phyloP scores from a whole-genome alignment of 2,329 filamentous ascomycete genomes.

The Aureobasidium sp. region DNA sequence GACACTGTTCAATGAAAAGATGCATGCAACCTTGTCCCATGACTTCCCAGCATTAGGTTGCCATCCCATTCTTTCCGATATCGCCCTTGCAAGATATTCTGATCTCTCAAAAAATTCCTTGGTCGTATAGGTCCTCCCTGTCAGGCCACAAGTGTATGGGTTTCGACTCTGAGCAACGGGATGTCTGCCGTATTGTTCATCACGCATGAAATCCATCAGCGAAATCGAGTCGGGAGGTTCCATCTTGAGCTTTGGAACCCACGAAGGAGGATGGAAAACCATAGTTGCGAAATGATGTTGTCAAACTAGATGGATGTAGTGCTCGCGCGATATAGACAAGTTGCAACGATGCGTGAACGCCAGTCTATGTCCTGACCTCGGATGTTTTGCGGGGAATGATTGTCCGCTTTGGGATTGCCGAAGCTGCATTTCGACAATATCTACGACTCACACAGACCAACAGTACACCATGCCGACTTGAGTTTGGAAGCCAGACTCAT shows the following conservation, averaged over 20 bases:
- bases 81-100: slow-evolving; percentile 49
- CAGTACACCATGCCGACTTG: no score
- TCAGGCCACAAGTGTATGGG: slow-evolving; percentile 67
- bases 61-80: slow-evolving; percentile 63
- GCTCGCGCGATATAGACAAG: no score
- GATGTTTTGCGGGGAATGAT: no score
- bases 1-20: slow-evolving; percentile 70
- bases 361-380: no score
- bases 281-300: no score
- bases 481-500: no score
- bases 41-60: slow-evolving; percentile 58
- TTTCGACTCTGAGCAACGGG: slow-evolving; percentile 46
- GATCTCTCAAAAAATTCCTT: slow-evolving; percentile 51
- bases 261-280: background rate
- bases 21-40: slow-evolving; percentile 67
- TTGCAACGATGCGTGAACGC: no score
- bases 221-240: slow-evolving; percentile 63
- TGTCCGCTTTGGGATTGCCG: no score
- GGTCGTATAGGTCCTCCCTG: slow-evolving; percentile 57
- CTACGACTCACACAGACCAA: no score
- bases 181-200: slow-evolving; percentile 60
- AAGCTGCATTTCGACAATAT: no score
- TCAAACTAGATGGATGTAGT: no score
- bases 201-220: slow-evolving; percentile 64
- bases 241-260: slow-evolving; percentile 46